Evolutionary conservation across 257 asterid species (phyloP).

Genomic region (Fraxinus anomala): DNA sequence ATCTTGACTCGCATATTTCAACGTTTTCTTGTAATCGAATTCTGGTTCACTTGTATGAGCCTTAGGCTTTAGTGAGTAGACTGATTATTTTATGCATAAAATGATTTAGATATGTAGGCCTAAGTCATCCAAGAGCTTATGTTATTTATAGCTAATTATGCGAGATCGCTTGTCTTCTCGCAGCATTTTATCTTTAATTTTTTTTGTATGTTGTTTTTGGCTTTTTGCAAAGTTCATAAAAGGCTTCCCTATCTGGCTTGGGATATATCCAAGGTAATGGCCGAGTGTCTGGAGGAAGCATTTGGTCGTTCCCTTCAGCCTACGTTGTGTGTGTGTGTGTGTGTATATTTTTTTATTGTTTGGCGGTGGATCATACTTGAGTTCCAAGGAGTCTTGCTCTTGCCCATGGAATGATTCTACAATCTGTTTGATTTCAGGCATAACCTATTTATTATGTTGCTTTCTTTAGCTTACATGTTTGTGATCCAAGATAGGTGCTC

Average conservation of each 20-base stretch:
- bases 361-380: background rate
- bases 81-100: background rate
- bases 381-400: background rate
- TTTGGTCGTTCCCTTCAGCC: background rate
- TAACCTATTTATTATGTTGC: background rate
- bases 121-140: background rate
- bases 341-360: too few species aligned
- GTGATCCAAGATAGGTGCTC: slow-evolving; percentile 59
- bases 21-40: background rate
- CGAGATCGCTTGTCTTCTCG: background rate
- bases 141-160: background rate
- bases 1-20: background rate
- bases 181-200: background rate
- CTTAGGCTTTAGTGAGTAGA: background rate
- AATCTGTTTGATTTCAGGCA: background rate
- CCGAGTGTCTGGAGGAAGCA: background rate
- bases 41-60: too few species aligned
- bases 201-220: background rate
- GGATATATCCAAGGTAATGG: background rate
- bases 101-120: background rate
- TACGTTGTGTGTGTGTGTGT: background rate
- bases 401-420: background rate
- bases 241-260: background rate
- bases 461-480: slow-evolving; percentile 29
- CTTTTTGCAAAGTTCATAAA: background rate